Evolutionary conservation across 2,329 filamentous ascomycete species (phyloP).

Genomic region (Byssothecium circinans): DNA sequence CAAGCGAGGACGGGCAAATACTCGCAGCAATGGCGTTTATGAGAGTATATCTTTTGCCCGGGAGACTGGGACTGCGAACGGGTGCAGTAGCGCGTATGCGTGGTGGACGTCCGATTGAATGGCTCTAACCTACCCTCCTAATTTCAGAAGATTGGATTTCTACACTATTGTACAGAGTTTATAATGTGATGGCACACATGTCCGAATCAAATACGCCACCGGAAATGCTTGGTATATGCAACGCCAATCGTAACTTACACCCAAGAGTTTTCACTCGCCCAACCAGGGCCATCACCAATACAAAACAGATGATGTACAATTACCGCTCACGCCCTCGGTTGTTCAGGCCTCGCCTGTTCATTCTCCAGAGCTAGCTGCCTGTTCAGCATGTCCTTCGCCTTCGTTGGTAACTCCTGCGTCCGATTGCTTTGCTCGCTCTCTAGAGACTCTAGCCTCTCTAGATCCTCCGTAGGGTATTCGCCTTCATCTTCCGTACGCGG

Average conservation of each 20-base stretch:
- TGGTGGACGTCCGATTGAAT: no score
- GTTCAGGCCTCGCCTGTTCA: background rate
- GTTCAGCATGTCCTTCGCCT: conserved; percentile 5
- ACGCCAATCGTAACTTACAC: background rate
- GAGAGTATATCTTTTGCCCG: no score
- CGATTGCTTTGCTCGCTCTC: conserved; percentile 1
- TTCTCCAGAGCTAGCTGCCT: background rate
- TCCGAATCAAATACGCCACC: no score
- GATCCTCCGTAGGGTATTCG: conserved; percentile 21
- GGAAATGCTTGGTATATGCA: background rate
- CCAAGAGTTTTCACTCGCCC: background rate
- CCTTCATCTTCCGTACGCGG: conserved; percentile 16
- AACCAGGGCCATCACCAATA: background rate
- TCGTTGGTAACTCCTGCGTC: conserved; percentile 1
- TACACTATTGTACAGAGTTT: background rate
- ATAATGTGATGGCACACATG: no score
- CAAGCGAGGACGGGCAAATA: no score
- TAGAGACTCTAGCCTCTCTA: conserved; percentile 5
- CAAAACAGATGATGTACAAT: background rate
- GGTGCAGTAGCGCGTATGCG: no score
- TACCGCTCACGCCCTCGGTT: background rate
- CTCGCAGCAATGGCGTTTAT: no score
- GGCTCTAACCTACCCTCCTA: no score
- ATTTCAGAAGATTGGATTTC: background rate
- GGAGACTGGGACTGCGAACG: no score